Evolutionary conservation across 2,329 filamentous ascomycete genomes (phyloP), one percentile per base, ranked within the genome.

Genomic region (Fusarium poae): DNA sequence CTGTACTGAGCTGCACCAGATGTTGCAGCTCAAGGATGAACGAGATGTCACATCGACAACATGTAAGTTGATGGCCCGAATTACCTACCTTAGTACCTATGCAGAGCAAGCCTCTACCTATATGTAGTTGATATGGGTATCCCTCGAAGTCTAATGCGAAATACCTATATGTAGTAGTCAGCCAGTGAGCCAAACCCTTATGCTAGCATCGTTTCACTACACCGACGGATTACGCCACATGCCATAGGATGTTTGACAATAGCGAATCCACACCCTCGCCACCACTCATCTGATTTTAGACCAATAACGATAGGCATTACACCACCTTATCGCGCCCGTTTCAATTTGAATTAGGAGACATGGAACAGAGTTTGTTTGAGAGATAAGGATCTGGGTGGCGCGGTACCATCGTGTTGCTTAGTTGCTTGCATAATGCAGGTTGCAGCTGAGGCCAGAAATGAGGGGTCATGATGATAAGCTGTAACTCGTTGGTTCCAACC

Each of bases 311-410:
- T 51, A 42, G 23, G 21, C 21, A 49, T 48, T 34, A 34, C 32
- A 46, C n/a, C 37, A 25, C 34, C 60, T 48, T 61, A 61, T 63
- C 44, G 42, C 35, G 42, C 34, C 32, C 57, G 20, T 32, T 40
- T 59, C 34, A 54, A 37, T n/a, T 37, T 5, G 35, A 20, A 15
- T 42, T 29, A 25, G 60, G 35, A 35, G 44, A 27, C 21, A n/a
- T n/a, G n/a, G n/a, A 54, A 12, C 35, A 48, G 35, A 57, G 21
- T 59, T 48, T n/a, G n/a, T 23, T 21, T 52, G 30, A 30, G 21
- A 25, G 46, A 44, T 43, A 59, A 67, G 51, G 18, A 44, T 44
- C 43, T 34, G 29, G 35, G 48, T 59, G 29, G 39, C 23, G 18
- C 40, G 16, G 45, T 55, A 18, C 46, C 44, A 20, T 56, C 35